Conservation (phyloP, 257 asterid species). For the Rauvolfia tetraphylla region DNA sequence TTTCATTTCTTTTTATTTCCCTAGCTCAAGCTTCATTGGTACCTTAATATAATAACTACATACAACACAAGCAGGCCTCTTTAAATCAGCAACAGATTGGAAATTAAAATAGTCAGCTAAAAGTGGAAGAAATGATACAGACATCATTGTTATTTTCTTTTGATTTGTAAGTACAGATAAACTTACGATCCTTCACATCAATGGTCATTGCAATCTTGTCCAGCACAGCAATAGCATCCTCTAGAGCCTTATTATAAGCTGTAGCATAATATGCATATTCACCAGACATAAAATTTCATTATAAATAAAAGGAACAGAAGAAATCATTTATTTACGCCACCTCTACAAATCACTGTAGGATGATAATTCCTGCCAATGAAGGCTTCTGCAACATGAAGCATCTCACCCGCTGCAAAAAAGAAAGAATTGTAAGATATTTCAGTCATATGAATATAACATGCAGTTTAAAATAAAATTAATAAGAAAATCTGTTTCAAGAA, state of each 20-base stretch:
- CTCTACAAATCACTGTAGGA: constrained; percentile 94
- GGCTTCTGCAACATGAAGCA: constrained; percentile 99
- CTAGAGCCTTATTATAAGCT: constrained; percentile 93
- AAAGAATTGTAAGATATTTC: not conserved
- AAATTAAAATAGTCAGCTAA: not conserved
- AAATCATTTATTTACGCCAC: constrained; percentile 27
- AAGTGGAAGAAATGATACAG: not conserved
- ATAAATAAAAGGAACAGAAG: not conserved
- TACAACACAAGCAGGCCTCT: not conserved
- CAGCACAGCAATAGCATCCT: constrained; percentile 81
- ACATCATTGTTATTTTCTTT: not conserved
- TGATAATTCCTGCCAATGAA: constrained; percentile 89
- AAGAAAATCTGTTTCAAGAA: not conserved
- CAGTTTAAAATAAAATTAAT: not conserved
- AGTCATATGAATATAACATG: not conserved
- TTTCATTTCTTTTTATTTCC: not conserved
- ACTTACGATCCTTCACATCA: constrained; percentile 88
- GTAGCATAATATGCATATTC: constrained; percentile 22
- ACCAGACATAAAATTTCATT: constrained; percentile 14
- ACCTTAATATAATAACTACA: not conserved
- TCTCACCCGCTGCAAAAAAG: constrained; percentile 82
- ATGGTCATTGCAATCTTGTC: constrained; percentile 84
- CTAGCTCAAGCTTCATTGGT: not conserved
- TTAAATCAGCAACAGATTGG: not conserved
- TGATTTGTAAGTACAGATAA: not conserved